Evolutionary conservation across 805 yeast genomes (phyloP), one percentile per base, ranked within the genome.

Genomic region (Danielozyma ontarioensis): DNA sequence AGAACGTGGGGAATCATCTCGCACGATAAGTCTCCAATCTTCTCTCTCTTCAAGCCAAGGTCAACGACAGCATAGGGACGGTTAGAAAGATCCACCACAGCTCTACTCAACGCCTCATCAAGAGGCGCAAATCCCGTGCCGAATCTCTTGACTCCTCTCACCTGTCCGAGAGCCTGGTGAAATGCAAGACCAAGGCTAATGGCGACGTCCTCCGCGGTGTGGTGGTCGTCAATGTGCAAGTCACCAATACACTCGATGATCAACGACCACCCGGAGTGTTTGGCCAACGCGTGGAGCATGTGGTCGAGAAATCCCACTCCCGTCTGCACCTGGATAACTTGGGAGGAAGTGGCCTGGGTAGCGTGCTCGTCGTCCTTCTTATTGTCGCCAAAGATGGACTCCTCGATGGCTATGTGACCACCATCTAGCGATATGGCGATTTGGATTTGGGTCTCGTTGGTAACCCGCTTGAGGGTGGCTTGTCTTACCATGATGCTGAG

Each of bases 1-100:
- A 93, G 56, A 30, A 93, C 89, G 58, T 93, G 98, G n/a, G 97
- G 97, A 43, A 93, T 83, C 98, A 93, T 93, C 64, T 93, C 98
- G 51, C 93, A 78, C 24, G 88, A 77, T 33, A 93, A 70, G 51
- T 85, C 95, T 33, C 98, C 98, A 46, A 93, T 79, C 56, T 82
- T 88, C 57, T 93, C 98, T 44, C 98, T 74, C 59, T 82, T 83
- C 51, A 93, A 72, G 1, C 96, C 96, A 39, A 93, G 68, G 25
- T 93, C 96, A 25, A 88, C 70, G 13, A 86, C 93, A 1, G 96
- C 94, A 59, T 63, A 89, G 2, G 98, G 97, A 46, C 98, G 74
- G 57, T 88, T 88, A 13, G 96, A 85, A 39, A 93, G 68, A 52
- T 93, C 98, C 7, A 93, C 87, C n/a, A 93, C 98, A 0, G 97